Evolutionary conservation across 345 rosid genomes (phyloP), one percentile per base, ranked within the genome.

Genomic region (Fremontodendron californicum): DNA sequence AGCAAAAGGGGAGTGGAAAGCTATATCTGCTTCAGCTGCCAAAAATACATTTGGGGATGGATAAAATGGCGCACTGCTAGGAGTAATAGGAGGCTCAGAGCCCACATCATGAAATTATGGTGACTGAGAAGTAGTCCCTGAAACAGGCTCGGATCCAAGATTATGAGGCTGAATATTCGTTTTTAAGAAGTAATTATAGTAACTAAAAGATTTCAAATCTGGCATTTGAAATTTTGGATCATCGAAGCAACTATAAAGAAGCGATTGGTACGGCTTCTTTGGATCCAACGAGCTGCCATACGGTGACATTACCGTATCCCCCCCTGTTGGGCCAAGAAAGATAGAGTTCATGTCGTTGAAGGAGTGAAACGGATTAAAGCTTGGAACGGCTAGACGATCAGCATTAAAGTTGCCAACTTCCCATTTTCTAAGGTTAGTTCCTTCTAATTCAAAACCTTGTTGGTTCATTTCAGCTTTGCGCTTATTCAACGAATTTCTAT

Each of bases 401-500:
- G 5, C 23, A 54, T 21, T 54, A 21, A 12, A 8, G n/a, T 73
- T 10, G 11, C 2, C 19, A 43, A 31, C 16, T 51, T 33, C 27
- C 74, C n/a, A 1, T 18, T 19, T 48, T 31, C 25, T 29, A 11
- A 27, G 2, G 2, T 31, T 49, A 31, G 12, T 48, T 21, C 4
- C 11, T 66, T 67, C 52, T 6, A 6, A 6, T 11, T 23, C 35
- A 2, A 13, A 42, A 25, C 10, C 31, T 23, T 67, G 72, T 23
- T 43, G 33, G 12, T 25, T 68, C 6, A 4, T 67, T 35, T 78
- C 68, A 16, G 71, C 75, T 15, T 74, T 79, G 46, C 23, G 65
- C 71, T 75, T 80, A 23, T 51, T 76, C 73, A 75, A 19, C 79
- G 42, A 35, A 6, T 39, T 62, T 49, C 79, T 75, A 58, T 70